A percentile compares a stretch with the other conserved stretches of the same genome.
Evolutionary conservation across 208 protist species (phyloP).

Genomic region (Acanthamoeba triangularis): DNA sequence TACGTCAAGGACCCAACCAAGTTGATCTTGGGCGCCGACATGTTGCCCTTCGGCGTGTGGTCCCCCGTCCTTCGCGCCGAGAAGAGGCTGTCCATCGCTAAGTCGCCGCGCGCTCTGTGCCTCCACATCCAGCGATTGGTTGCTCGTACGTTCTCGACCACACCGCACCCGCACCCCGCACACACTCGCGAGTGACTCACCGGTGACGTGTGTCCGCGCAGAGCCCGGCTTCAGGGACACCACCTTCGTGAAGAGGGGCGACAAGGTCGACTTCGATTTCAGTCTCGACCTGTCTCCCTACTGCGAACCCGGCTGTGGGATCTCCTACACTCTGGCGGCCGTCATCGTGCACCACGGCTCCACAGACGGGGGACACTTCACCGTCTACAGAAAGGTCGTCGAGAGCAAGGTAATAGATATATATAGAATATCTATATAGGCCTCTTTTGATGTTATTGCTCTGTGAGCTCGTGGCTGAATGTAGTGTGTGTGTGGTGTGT

Average conservation of each 20-base stretch:
- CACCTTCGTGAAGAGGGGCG: neutral
- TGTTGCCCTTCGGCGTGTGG: no score
- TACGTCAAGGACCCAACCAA: no score
- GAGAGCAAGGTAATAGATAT: neutral
- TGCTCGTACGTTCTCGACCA: neutral
- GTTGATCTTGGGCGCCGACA: no score
- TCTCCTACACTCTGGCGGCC: neutral
- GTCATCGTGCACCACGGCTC: constrained; percentile 43
- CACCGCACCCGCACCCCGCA: neutral
- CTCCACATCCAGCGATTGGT: constrained; percentile 48
- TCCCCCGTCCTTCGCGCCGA: neutral
- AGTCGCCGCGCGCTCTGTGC: constrained; percentile 16
- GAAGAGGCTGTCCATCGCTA: neutral
- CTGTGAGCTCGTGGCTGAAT: neutral
- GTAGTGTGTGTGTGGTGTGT: no score
- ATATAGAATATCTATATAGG: no score
- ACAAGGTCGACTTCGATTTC: neutral
- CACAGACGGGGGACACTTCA: neutral
- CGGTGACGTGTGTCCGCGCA: neutral
- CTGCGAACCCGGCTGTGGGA: neutral
- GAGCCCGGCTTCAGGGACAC: neutral
- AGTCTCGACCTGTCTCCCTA: neutral
- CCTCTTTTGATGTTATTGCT: neutral
- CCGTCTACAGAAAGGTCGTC: constrained; percentile 1
- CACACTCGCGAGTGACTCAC: neutral